Evolutionary conservation across 106 monocot species (phyloP), one percentile per base, ranked within the genome.

Genomic region (Allium sativum): DNA sequence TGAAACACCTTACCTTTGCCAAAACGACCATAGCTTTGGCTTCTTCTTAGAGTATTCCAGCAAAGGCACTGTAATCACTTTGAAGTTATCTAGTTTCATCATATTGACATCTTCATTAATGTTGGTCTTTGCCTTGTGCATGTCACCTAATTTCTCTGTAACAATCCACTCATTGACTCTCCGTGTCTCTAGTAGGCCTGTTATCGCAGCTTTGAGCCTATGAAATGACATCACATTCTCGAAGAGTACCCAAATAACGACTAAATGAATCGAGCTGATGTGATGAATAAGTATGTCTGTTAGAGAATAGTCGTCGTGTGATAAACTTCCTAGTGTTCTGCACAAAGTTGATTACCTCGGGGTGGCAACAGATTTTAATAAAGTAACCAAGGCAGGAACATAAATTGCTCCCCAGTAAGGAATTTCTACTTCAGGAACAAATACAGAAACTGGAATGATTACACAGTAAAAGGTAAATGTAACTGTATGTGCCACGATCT

Each of bases 131-230:
- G 71, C 22, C 72, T 73, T 84, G 55, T 55, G 43, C 22, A 67
- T 67, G 60, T 80, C 88, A n/a, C 88, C 88, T 45, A 88, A 55
- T 55, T 88, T 88, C 56, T 76, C 70, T 8, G 88, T 88, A 16
- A 88, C 88, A 56, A 88, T 65, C 88, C 88, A 88, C 46, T 86
- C 86, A 52, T 86, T 86, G 10, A 82, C 86, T 58, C 86, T 72
- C 41, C 76, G 78, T 41, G 55, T 70, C 4, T 86, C 86, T 45
- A 82, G 53, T 11, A 86, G 56, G 19, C 86, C 86, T 45, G 59
- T 82, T 13, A 70, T n/a, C 12, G 86, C 74, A 16, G 82, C 86
- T 69, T 82, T 86, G 20, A 86, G 70, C 52, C 86, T 75, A 70
- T 86, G 86, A 12, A 86, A 56, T 7, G 86, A 86, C 86, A 86